Evolutionary conservation across 768 basidiomycete species (phyloP).

Genomic region (Termitomyces sp.): DNA sequence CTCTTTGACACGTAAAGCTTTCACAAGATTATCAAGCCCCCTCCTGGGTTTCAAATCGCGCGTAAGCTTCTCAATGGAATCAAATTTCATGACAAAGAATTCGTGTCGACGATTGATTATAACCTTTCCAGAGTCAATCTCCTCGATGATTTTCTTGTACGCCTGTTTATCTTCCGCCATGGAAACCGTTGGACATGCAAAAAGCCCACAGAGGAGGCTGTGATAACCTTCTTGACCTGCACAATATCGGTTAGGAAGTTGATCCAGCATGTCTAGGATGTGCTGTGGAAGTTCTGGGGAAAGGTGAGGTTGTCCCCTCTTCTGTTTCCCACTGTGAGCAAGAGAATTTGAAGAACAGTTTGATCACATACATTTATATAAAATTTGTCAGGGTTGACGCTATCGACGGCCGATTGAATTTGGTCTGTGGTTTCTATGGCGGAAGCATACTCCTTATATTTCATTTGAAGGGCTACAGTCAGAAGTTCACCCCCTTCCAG

Average conservation of each 20-base stretch:
- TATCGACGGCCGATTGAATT: background rate
- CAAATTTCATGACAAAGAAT: background rate
- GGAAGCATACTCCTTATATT: background rate
- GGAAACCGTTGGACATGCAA: background rate
- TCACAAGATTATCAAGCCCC: background rate
- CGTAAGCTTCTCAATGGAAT: background rate
- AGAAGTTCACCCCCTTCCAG: background rate
- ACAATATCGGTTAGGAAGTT: background rate
- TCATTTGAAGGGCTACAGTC: background rate
- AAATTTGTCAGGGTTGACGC: background rate
- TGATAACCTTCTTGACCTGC: background rate
- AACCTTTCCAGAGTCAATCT: background rate
- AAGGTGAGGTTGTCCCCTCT: no score
- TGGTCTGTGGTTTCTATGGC: background rate
- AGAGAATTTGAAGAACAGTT: background rate
- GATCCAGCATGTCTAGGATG: background rate
- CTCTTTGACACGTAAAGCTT: background rate
- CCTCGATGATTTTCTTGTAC: background rate
- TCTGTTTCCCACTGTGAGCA: background rate
- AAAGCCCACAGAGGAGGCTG: background rate
- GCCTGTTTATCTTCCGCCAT: background rate
- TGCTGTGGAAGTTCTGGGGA: background rate
- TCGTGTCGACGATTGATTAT: background rate
- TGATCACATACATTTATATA: background rate
- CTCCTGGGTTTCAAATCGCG: background rate